Evolutionary conservation across 140 eudicot genomes (phyloP), one percentile per base, ranked within the genome.

Genomic region (Anethum foeniculum): DNA sequence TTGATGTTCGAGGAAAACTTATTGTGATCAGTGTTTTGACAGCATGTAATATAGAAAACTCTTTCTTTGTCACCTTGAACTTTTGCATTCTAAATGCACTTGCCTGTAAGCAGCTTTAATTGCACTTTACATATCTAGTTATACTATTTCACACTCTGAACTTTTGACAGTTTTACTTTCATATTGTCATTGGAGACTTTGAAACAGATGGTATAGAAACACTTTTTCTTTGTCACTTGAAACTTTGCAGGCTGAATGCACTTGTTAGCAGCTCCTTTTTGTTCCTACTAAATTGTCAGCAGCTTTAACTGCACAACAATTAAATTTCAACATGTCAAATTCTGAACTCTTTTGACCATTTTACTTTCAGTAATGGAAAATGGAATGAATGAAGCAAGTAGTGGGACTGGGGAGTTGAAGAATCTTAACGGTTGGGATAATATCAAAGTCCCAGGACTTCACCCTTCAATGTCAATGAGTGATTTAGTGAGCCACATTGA

Each of bases 401-500:
- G 76, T 51, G 89, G 90, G 76, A 74, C 77, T 30, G 86, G 86
- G 65, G 91, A 79, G 56, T 48, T 81, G 36, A 87, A 85, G 74
- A 83, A 79, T 54, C 86, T 81, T 23, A 83, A 81, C 82, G 78
- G 85, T 67, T 86, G 90, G 93, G 96, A 92, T 67, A 91, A 89
- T 78, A 94, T 90, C 77, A 90, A 79, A 75, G 91, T 87, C 14
- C 95, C 94, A 18, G 97, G 96, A 65, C 80, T 94, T 67, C 91
- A 85, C 62, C 82, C 93, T 7, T 94, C 96, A 14, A 94, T 92
- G 95, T 90, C 97, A 2, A 89, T 94, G 90, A 90, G 87, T 41
- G 97, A 94, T 79, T 82, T 94, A 27, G 97, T 92, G 27, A 87
- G 85, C 84, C 97, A 92, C 78, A 86, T 94, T 44, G 99, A 90